Conservation (phyloP, 371 early-diverging fungal genomes). For the Dichotomocladium elegans region DNA sequence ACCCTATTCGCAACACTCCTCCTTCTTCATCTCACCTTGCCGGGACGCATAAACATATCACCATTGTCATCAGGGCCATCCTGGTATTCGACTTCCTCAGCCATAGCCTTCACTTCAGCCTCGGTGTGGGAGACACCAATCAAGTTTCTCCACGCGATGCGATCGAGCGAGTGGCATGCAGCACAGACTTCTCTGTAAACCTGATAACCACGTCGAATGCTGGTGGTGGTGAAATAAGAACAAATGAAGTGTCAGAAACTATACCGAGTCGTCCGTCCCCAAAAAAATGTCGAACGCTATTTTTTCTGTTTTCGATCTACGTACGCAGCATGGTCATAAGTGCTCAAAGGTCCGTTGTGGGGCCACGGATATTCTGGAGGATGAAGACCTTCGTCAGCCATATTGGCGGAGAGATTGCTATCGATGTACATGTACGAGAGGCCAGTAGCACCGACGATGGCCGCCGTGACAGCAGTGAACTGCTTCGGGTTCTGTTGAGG, state of each 20-base stretch:
- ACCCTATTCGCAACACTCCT: no score
- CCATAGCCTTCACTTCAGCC: conserved; percentile 91
- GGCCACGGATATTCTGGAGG: conserved; percentile 88
- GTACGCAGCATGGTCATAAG: conserved; percentile 94
- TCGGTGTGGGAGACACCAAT: conserved; percentile 90
- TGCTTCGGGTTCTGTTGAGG: conserved; percentile 33
- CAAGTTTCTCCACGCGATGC: conserved; percentile 92
- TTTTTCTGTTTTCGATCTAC: conserved; percentile 13
- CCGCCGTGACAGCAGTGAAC: conserved; percentile 51
- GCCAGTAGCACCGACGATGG: conserved; percentile 55
- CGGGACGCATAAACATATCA: conserved; percentile 92
- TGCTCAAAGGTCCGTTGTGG: conserved; percentile 73
- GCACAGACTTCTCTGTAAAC: conserved; percentile 98
- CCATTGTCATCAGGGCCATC: conserved; percentile 96
- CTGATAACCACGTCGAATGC: conserved; percentile 97
- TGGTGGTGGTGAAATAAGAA: conserved; percentile 13
- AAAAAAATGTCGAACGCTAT: no score
- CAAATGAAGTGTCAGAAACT: not conserved
- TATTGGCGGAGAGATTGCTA: conserved; percentile 58
- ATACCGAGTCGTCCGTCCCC: no score
- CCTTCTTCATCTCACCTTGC: conserved; percentile 61
- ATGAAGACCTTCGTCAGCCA: conserved; percentile 92
- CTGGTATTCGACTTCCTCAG: conserved; percentile 86
- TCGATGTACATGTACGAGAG: conserved; percentile 51
- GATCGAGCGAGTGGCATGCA: conserved; percentile 94